Percentiles rank a stretch among this genome's conserved stretches.
These are phyloP conservation scores for Boletus subparvulus DNA, from an alignment of 768 basidiomycete genomes.

Conservation along the genomic window DNA sequence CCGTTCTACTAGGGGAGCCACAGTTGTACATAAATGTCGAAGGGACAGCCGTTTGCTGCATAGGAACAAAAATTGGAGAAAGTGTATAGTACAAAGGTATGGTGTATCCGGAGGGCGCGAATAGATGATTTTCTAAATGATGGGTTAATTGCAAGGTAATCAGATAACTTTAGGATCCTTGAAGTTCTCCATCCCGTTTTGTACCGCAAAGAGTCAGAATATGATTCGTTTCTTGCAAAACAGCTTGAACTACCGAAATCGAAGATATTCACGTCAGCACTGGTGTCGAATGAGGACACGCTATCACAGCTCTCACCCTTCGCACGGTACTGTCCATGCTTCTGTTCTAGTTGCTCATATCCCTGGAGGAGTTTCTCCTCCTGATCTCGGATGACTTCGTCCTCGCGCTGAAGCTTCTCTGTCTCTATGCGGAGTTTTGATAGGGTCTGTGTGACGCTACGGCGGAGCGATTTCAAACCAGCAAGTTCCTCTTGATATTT, in stretches of 20 bases:
- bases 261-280: constrained; percentile 8
- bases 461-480: constrained; percentile 55
- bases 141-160: background rate
- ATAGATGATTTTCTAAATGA: background rate
- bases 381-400: constrained; percentile 40
- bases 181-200: constrained; percentile 37
- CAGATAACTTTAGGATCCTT: background rate
- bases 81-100: background rate
- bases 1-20: background rate
- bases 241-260: constrained; percentile 36
- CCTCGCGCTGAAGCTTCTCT: constrained; percentile 42
- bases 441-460: constrained; percentile 46
- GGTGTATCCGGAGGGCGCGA: background rate
- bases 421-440: constrained; percentile 40
- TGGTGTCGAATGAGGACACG: background rate
- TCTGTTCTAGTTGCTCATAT: constrained; percentile 41
- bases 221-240: constrained; percentile 45
- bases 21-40: background rate
- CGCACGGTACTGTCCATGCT: constrained; percentile 42
- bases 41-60: background rate
- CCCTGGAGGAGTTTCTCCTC: constrained; percentile 40
- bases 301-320: constrained; percentile 32
- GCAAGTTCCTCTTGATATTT: constrained; percentile 63
- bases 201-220: constrained; percentile 45
- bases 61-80: background rate